phyloP scores from a whole-genome alignment of 768 basidiomycete genomes.

The Collybiopsis luxurians region DNA sequence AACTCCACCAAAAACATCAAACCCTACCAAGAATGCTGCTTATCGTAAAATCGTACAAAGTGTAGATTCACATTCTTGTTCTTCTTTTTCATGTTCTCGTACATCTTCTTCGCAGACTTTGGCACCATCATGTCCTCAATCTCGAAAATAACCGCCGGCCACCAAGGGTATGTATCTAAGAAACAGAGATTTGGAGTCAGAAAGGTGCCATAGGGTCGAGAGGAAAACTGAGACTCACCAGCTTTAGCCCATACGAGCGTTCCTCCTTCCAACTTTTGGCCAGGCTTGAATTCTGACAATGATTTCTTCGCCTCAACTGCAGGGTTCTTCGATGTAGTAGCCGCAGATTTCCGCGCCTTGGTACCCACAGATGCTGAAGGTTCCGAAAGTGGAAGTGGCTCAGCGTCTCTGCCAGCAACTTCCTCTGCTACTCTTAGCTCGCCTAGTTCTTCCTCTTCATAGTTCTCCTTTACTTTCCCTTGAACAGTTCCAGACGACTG shows the following conservation, averaged over 20 bases:
- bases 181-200: slow-evolving; percentile 6
- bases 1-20: not conserved
- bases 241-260: slow-evolving; percentile 81
- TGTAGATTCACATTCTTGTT: slow-evolving; percentile 33
- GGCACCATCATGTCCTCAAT: slow-evolving; percentile 61
- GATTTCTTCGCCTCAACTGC: slow-evolving; percentile 22
- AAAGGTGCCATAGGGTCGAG: not conserved
- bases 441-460: too few relatives aligned
- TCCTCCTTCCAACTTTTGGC: slow-evolving; percentile 34
- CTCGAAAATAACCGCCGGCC: slow-evolving; percentile 78
- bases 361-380: too few relatives aligned
- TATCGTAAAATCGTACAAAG: slow-evolving; percentile 82
- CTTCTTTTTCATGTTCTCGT: slow-evolving; percentile 22
- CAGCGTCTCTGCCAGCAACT: too few relatives aligned
- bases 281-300: slow-evolving; percentile 28
- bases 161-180: slow-evolving; percentile 81
- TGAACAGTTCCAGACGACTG: too few relatives aligned
- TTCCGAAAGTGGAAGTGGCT: too few relatives aligned
- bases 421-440: too few relatives aligned
- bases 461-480: too few relatives aligned
- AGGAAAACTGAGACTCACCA: slow-evolving; percentile 35
- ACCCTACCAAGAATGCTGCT: slow-evolving; percentile 56
- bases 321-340: not conserved
- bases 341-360: too few relatives aligned
- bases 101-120: slow-evolving; percentile 25